Evolutionary conservation across 2,329 filamentous ascomycete species (phyloP), one percentile per base, ranked within the genome.

Genomic region (Laburnicola sp.): DNA sequence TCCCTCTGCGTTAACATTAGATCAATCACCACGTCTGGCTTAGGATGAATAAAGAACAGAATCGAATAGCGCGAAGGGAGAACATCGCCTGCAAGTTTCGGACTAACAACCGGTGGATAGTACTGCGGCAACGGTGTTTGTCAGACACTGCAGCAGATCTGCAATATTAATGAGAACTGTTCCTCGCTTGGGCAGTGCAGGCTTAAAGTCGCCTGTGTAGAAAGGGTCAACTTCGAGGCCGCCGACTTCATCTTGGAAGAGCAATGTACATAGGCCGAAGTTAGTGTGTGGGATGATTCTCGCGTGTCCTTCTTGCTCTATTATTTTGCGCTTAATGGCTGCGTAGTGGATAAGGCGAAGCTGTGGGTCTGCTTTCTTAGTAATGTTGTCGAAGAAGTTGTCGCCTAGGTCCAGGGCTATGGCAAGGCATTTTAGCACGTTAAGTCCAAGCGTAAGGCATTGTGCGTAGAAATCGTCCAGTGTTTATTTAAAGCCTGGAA

Each of bases 21-120:
- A 30, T 64, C 66, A 34, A 75, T 71, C 11, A 72, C 26, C 1
- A 60, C 63, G 6, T 75, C 68, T 10, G 65, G 60, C 54, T 74
- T 67, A 11, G 72, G 66, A 25, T 66, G 65, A 22, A 71, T 66
- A 40, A 75, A 76, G 45, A 72, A 75, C 5, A 70, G 70, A 22
- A 75, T 74, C 16, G 69, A 73, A 43, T 70, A 74, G 30, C 73
- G 60, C 25, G 63, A 59, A 7, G 63, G 59, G 5, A 67, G 60
- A 37, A 75, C 56, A 21, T 62, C 59, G 10, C 48, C 57, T 4
- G 53, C 61, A 27, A 53, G 43, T 26, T 42, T 60, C 3, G 72
- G 70, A 44, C 68, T 64, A 2, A 68, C 69, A 4, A 75, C 3
- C 72, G 52, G 42, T 75, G 72, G 37, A 74, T 58, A 6, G 69